Evolutionary conservation across 441 rosid species (phyloP), one percentile per base, ranked within the genome.

Genomic region (Omphalea diandra): DNA sequence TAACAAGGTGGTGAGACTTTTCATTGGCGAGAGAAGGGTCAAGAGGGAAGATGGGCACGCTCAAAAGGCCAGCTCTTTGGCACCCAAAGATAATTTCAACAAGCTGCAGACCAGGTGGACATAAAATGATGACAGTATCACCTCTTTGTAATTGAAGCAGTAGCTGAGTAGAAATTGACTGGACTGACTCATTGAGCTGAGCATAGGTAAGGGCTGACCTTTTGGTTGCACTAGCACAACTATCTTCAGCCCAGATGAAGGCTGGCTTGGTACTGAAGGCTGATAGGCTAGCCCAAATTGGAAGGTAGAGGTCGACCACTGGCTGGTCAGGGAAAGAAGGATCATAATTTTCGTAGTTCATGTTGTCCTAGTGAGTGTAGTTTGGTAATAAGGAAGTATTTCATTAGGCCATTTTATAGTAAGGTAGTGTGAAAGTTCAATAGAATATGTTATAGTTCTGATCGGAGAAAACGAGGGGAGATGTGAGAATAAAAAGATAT

Each of bases 251-350:
- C 94, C 94, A 88, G 11, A 88, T 72, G 79, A 88, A 88, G n/a
- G 88, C 87, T 15, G 88, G 89, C 58, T 88, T 84, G 63, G 82
- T 82, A 47, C 62, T 27, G 63, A 84, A 85, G 31, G 88, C 77
- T 5, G 87, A 84, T 0, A 85, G 79, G 47, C 68, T 74, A 29
- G 91, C 80, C 89, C 94, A 84, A 18, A 82, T 27, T 4, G 86
- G 90, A 38, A 87, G 86, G 81, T 87, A 85, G 24, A 74, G 90
- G 69, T 85, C 88, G 15, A 82, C 86, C 38, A 86, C 88, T 1
- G 86, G 88, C 38, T 87, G 90, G 81, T 87, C 91, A 3, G 94
- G 90, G 71, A 85, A 86, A 43, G 68, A 75, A 40, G 79, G 88
- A 46, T 82, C 93, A 49, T 86, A 86, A 60, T 88, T 86, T 76